A percentile compares a stretch with the other conserved stretches of the same genome.
These are phyloP conservation scores for Exophiala lecanii-corni DNA, from an alignment of 2,329 filamentous ascomycete species.

Conservation along the genomic window DNA sequence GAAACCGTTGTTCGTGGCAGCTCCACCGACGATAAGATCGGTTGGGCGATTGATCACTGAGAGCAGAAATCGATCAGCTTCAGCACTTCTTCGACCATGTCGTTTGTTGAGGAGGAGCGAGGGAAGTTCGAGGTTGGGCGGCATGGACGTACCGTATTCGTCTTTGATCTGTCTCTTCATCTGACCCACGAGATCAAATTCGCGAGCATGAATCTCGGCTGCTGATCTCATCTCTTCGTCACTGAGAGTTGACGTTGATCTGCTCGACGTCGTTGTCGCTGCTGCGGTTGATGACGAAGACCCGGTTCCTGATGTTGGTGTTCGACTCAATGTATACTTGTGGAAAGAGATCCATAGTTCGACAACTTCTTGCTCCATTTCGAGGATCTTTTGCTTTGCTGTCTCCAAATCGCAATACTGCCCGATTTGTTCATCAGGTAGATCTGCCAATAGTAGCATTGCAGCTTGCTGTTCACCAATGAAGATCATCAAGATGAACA, in stretches of 20 bases:
- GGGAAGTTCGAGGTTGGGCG: neutral
- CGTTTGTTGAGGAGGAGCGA: neutral
- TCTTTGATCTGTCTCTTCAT: constrained; percentile 6
- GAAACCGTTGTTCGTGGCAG: constrained; percentile 1
- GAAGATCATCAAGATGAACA: constrained; percentile 20
- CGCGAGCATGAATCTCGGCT: constrained; percentile 12
- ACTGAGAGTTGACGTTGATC: neutral
- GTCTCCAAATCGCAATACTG: constrained; percentile 2
- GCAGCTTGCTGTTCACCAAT: constrained; percentile 14
- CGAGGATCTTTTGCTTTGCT: constrained; percentile 11
- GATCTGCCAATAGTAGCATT: constrained; percentile 10
- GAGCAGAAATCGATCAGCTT: constrained; percentile 1
- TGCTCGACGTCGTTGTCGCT: neutral
- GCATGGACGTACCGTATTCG: constrained; percentile 16
- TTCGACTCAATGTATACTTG: constrained; percentile 19
- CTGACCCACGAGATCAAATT: constrained; percentile 10
- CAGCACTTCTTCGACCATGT: neutral
- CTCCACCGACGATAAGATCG: neutral
- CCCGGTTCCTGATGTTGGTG: neutral
- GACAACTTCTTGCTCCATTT: constrained; percentile 17
- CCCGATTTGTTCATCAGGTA: constrained; percentile 3
- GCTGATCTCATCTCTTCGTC: constrained; percentile 4
- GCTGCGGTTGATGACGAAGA: neutral
- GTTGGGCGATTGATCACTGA: neutral
- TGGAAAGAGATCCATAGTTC: constrained; percentile 21